phyloP scores from a whole-genome alignment of 805 yeast species.

The Kodamaea neixiangensis region DNA sequence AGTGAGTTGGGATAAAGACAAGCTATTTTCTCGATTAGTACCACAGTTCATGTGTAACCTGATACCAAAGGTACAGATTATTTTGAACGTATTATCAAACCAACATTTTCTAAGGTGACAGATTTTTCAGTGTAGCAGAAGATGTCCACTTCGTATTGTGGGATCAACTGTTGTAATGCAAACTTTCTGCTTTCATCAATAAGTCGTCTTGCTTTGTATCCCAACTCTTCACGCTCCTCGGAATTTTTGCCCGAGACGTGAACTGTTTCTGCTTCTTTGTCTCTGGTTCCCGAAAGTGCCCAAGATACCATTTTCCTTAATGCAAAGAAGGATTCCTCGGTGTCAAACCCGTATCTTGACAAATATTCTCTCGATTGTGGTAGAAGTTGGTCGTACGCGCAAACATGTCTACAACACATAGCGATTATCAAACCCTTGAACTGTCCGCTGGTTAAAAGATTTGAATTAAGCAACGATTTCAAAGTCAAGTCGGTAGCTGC shows the following conservation, averaged over 20 bases:
- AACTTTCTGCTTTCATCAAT: conserved; percentile 70
- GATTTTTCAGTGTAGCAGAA: conserved; percentile 58
- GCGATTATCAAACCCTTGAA: conserved; percentile 74
- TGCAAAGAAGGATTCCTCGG: conserved; percentile 41
- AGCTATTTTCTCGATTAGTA: no score
- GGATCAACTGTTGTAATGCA: conserved; percentile 39
- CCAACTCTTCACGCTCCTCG: conserved; percentile 57
- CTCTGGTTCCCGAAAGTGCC: conserved; percentile 77
- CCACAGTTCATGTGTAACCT: no score
- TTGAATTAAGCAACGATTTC: conserved; percentile 53
- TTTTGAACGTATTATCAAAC: conserved; percentile 31
- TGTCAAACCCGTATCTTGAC: conserved; percentile 29
- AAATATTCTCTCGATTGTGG: conserved; percentile 47
- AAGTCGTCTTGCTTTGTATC: conserved; percentile 67
- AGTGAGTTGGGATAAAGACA: no score
- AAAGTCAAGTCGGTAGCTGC: conserved; percentile 90
- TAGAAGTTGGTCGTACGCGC: conserved; percentile 59
- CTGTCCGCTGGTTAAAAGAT: conserved; percentile 18
- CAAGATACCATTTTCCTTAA: conserved; percentile 75
- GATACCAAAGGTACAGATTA: no score
- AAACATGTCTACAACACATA: conserved; percentile 90
- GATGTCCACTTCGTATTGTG: conserved; percentile 48
- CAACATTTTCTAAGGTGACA: conserved; percentile 71
- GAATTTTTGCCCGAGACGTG: conserved; percentile 49
- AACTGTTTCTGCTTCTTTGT: conserved; percentile 12